phyloP scores from a whole-genome alignment of 2,329 filamentous ascomycete genomes.

The Clarireedia homoeocarpa region DNA sequence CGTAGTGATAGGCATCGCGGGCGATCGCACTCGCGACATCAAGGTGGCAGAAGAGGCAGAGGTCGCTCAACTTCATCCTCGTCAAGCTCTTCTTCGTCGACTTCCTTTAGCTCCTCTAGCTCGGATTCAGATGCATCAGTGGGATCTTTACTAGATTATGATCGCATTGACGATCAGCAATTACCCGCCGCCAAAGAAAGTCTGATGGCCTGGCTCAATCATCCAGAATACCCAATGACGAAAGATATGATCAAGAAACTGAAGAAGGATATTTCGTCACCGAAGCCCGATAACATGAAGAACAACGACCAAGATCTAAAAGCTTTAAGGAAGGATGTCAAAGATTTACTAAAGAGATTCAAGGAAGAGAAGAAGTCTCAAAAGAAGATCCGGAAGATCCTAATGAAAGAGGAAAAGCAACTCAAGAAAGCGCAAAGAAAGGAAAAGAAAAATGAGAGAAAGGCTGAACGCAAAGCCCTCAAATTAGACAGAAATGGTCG shows the following conservation, averaged over 20 bases:
- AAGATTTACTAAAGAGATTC: slow-evolving; percentile 37
- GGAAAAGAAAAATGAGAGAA: not conserved
- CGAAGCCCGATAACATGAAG: slow-evolving; percentile 21
- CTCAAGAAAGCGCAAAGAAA: not conserved
- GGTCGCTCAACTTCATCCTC: slow-evolving; percentile 16
- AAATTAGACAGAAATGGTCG: slow-evolving; percentile 17
- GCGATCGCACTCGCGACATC: not conserved
- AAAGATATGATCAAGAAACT: slow-evolving; percentile 37
- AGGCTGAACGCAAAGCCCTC: slow-evolving; percentile 14
- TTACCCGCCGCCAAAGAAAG: slow-evolving; percentile 38
- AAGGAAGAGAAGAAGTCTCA: slow-evolving; percentile 34
- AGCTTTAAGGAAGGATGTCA: slow-evolving; percentile 38
- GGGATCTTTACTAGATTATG: slow-evolving; percentile 46
- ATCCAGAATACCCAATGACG: slow-evolving; percentile 42
- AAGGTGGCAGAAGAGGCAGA: slow-evolving; percentile 7
- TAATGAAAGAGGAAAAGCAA: slow-evolving; percentile 15
- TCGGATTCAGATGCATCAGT: slow-evolving; percentile 33
- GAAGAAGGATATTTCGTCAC: slow-evolving; percentile 37
- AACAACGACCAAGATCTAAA: slow-evolving; percentile 27
- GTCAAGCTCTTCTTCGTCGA: slow-evolving; percentile 18
- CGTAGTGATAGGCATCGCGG: not conserved
- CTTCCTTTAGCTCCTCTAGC: slow-evolving; percentile 32
- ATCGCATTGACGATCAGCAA: slow-evolving; percentile 42
- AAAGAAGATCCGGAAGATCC: slow-evolving; percentile 13
- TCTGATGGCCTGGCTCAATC: slow-evolving; percentile 41